Percentiles rank a stretch among this genome's conserved stretches.
phyloP scores from a whole-genome alignment of 129 eudicot genomes.

The Pseudognaphalium luteoalbum region DNA sequence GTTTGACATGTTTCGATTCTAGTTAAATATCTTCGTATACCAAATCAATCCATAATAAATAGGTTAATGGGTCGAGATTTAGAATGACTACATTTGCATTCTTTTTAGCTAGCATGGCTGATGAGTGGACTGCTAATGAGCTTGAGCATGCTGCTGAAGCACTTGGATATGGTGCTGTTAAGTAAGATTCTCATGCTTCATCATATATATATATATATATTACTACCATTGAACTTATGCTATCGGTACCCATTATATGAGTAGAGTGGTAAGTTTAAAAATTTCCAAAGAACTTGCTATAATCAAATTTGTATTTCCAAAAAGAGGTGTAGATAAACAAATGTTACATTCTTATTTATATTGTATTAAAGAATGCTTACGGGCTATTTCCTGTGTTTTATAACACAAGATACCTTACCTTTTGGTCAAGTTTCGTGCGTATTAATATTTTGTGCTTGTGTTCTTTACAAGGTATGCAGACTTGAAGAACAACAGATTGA shows the following conservation, averaged over 20 bases:
- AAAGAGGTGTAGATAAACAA: too few relatives aligned
- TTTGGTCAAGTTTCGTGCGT: too few relatives aligned
- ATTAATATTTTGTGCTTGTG: too few relatives aligned
- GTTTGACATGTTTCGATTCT: background rate
- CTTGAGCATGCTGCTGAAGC: too few relatives aligned
- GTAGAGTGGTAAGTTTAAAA: background rate
- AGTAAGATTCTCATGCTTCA: too few relatives aligned
- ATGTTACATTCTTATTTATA: too few relatives aligned
- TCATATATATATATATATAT: too few relatives aligned
- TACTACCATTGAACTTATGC: too few relatives aligned
- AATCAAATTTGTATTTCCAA: background rate
- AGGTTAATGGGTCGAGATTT: background rate
- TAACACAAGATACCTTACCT: background rate
- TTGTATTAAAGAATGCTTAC: background rate
- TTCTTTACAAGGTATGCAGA: background rate
- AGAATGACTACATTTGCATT: background rate
- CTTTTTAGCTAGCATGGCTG: background rate
- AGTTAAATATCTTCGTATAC: too few relatives aligned
- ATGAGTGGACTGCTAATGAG: too few relatives aligned
- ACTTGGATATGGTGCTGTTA: too few relatives aligned
- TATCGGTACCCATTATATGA: background rate
- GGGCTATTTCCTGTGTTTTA: background rate
- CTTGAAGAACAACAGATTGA: slow-evolving; percentile 1
- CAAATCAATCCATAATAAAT: too few relatives aligned
- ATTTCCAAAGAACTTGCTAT: background rate